These are phyloP conservation scores for Ampelomyces quisqualis DNA, from an alignment of 2,329 filamentous ascomycete genomes.

Conservation along the genomic window DNA sequence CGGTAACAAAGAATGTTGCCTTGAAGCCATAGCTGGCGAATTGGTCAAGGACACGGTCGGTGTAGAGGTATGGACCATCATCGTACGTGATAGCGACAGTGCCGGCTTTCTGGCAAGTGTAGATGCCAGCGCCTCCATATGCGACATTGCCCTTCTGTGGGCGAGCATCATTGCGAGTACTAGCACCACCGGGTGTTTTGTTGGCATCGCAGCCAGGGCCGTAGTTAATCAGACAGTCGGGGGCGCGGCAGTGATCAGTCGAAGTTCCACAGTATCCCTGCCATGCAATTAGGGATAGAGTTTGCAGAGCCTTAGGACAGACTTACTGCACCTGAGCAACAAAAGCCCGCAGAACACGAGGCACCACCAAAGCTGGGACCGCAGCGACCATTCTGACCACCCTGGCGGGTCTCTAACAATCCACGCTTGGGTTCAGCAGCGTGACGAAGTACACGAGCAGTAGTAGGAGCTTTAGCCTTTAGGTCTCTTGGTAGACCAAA, in stretches of 20 bases:
- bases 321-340: conserved; percentile 40
- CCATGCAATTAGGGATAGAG: conserved; percentile 8
- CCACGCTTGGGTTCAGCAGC: conserved; percentile 13
- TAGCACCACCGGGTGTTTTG: conserved; percentile 53
- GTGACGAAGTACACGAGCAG: conserved; percentile 26
- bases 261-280: conserved; percentile 56
- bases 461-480: conserved; percentile 27
- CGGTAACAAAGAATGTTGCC: conserved; percentile 68
- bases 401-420: conserved; percentile 36
- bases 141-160: conserved; percentile 56
- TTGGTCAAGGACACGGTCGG: conserved; percentile 61
- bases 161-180: conserved; percentile 56
- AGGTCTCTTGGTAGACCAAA: conserved; percentile 38
- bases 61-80: conserved; percentile 65
- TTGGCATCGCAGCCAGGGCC: conserved; percentile 62
- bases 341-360: conserved; percentile 37
- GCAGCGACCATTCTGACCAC: conserved; percentile 39
- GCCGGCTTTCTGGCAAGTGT: conserved; percentile 54
- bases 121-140: conserved; percentile 60
- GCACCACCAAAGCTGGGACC: conserved; percentile 32
- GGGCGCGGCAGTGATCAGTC: conserved; percentile 58
- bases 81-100: conserved; percentile 68
- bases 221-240: conserved; percentile 62
- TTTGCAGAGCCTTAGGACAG: neutral
- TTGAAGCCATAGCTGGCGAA: conserved; percentile 59